These are phyloP conservation scores for Rhodotorula sp. DNA, from an alignment of 1,284 basidiomycete species.

Conservation along the genomic window DNA sequence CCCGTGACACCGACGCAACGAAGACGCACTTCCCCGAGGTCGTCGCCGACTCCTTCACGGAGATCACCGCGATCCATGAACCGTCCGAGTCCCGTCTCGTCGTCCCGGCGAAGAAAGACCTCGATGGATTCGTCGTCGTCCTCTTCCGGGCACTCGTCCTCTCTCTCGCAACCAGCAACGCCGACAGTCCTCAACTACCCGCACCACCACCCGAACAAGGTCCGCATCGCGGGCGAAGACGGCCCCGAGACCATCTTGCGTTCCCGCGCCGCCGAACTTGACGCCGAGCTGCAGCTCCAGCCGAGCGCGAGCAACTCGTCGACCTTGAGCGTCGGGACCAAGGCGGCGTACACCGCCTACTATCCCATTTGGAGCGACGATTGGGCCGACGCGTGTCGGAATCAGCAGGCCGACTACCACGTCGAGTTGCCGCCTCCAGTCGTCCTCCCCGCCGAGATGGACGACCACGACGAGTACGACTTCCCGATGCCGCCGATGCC, in stretches of 20 bases:
- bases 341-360: slow-evolving; percentile 37
- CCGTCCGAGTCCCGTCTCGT: background rate
- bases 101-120: slow-evolving; percentile 27
- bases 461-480: slow-evolving; percentile 13
- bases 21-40: slow-evolving; percentile 16
- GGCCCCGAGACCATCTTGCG: background rate
- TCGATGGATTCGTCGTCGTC: slow-evolving; percentile 36
- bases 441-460: slow-evolving; percentile 24
- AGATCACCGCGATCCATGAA: slow-evolving; percentile 6
- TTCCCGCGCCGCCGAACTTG: slow-evolving; percentile 1
- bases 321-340: slow-evolving; percentile 15
- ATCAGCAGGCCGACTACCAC: slow-evolving; percentile 20
- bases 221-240: slow-evolving; percentile 28
- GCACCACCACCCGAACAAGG: slow-evolving; percentile 12
- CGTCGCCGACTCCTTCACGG: background rate
- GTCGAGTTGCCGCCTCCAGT: slow-evolving; percentile 32
- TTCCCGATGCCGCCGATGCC: slow-evolving; percentile 18
- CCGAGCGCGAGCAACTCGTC: slow-evolving; percentile 12
- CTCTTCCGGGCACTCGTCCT: slow-evolving; percentile 31
- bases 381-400: slow-evolving; percentile 34
- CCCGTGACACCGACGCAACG: slow-evolving; percentile 31
- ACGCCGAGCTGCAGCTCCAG: slow-evolving; percentile 8
- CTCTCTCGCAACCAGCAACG: slow-evolving; percentile 26
- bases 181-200: slow-evolving; percentile 23
- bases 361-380: slow-evolving; percentile 38